A percentile compares a stretch with the other conserved stretches of the same genome.
Conservation (phyloP, 2,329 filamentous ascomycete species). For the Lizonia empirigonia region DNA sequence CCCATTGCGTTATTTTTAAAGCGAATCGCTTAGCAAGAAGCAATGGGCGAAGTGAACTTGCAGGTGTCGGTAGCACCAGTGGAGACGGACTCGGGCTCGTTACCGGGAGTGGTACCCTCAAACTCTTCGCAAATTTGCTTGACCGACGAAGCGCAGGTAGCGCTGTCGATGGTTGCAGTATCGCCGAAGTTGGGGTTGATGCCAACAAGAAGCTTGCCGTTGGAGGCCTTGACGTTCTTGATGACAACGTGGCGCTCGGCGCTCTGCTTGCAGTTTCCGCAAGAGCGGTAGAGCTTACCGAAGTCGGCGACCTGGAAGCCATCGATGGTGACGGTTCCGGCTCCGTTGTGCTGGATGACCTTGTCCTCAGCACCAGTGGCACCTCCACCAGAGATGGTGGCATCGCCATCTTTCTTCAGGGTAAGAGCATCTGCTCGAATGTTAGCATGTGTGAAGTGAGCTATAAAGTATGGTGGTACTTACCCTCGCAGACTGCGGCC, state of each 20-base stretch:
- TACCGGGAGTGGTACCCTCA: conserved; percentile 23
- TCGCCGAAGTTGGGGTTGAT: conserved; percentile 59
- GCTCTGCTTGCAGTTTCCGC: conserved; percentile 54
- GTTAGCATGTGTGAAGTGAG: not conserved
- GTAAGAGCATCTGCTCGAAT: conserved; percentile 38
- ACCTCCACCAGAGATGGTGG: conserved; percentile 48
- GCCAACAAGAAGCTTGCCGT: conserved; percentile 51
- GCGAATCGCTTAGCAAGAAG: conserved; percentile 27
- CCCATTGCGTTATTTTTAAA: not conserved
- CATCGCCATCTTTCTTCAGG: conserved; percentile 39
- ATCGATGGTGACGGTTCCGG: conserved; percentile 43
- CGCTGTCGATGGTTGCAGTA: conserved; percentile 45
- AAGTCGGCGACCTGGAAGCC: conserved; percentile 39
- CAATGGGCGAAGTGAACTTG: conserved; percentile 23
- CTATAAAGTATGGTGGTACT: not conserved
- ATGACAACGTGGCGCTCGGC: conserved; percentile 51
- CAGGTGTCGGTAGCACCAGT: conserved; percentile 25
- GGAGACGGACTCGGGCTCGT: conserved; percentile 24
- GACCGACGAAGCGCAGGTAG: conserved; percentile 24
- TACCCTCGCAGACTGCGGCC: conserved; percentile 45
- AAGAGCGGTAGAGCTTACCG: conserved; percentile 52
- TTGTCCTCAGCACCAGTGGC: conserved; percentile 46
- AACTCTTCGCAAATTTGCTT: conserved; percentile 35
- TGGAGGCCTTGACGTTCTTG: conserved; percentile 49
- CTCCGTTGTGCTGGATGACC: conserved; percentile 50